Base-by-base conservation (phyloP, 768 basidiomycete species). In the Leccinum rimulosum region DNA sequence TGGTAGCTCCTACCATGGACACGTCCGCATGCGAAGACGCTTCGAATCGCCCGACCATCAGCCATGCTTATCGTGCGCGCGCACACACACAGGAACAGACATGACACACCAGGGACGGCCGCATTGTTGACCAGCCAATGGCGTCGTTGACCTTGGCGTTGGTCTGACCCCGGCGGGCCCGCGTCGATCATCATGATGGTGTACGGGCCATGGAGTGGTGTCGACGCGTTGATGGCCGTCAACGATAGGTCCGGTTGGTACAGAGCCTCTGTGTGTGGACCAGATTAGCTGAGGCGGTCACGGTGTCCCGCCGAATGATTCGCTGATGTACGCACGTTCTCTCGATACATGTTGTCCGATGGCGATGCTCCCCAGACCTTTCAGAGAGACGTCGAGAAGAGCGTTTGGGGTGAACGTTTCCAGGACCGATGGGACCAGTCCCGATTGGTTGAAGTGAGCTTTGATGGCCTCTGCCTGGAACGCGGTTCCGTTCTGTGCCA, bases 101-200 rank as follows among this genome's bases (percentile, higher is more conserved):
- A n/a, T 14, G 33, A 67, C 74, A 15, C 31, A 84, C 84, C 74
- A 25, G 69, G 64, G 43, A 88, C 58, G 4, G 76, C 77, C 17
- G 82, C 89, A 25, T 80, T 77, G 70, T 92, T 91, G 60, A 86
- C 83, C 51, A 93, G 82, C 91, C 90, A 93, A 76, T 93, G 92
- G 55, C 88, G 82, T 52, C 84, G 90, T 63, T 86, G 84, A 19
- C 84, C 86, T 9, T 76, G 73, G 38, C 79, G 71, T 55, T 84
- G 74, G 62, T 87, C 79, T 51, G 81, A 74, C 40, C 90, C 89
- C 38, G 87, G 86, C 25, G 81, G 68, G 59, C 84, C 85, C 12
- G 89, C 88, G 65, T 94, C 91, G 31, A 85, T 80, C 89, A 94
- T 89, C 54, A 82, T 77, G 36, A 93, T 69, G 27, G 90, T 90